Evolutionary conservation across 2,329 filamentous ascomycete genomes (phyloP).

Genomic region (Aspergillus neoniger): DNA sequence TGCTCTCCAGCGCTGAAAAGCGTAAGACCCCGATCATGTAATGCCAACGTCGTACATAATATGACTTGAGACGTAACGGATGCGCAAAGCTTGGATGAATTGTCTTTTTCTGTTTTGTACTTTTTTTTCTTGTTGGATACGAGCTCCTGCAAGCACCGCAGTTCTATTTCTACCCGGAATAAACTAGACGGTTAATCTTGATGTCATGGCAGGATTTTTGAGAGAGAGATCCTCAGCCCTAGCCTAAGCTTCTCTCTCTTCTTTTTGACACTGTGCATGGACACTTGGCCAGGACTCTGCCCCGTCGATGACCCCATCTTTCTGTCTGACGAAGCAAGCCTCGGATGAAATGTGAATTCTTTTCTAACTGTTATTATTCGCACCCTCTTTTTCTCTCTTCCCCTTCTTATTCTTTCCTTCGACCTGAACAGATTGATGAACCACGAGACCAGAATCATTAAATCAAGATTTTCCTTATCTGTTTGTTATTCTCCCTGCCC

Average conservation of each 20-base stretch:
- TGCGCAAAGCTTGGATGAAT: conserved; percentile 30
- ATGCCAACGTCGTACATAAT: conserved; percentile 37
- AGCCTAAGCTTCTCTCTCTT: background rate
- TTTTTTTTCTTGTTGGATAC: conserved; percentile 7
- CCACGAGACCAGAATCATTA: conserved; percentile 7
- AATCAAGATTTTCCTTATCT: background rate
- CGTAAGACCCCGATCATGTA: conserved; percentile 72
- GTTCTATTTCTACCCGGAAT: conserved; percentile 6
- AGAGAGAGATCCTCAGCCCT: background rate
- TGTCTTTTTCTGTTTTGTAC: conserved; percentile 16
- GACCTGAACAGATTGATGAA: conserved; percentile 15
- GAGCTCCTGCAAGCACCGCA: conserved; percentile 6
- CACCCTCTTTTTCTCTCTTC: background rate
- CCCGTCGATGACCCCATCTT: background rate
- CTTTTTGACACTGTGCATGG: conserved; percentile 5
- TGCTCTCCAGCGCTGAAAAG: conserved; percentile 87
- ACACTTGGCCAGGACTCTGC: conserved; percentile 7
- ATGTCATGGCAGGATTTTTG: conserved; percentile 4
- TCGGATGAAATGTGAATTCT: conserved; percentile 10
- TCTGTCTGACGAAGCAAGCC: conserved; percentile 1
- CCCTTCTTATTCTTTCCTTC: conserved; percentile 7
- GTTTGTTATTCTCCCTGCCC: background rate
- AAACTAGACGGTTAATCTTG: conserved; percentile 8
- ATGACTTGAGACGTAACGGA: conserved; percentile 37
- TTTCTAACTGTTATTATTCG: conserved; percentile 1